phyloP scores from a whole-genome alignment of 331 rosid genomes.

The Stylosanthes scabra region DNA sequence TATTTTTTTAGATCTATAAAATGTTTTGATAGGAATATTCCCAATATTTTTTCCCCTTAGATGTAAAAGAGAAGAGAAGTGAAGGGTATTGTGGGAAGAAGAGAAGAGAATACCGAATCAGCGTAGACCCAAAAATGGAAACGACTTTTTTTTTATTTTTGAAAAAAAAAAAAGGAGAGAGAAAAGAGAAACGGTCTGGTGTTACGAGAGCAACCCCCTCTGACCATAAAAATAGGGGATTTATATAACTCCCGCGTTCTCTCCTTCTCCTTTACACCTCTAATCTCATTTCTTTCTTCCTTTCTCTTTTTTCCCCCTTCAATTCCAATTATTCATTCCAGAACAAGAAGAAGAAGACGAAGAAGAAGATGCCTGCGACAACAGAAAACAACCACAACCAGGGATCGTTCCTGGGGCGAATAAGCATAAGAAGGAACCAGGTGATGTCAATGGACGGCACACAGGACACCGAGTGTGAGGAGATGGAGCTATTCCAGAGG shows the following conservation, averaged over 20 bases:
- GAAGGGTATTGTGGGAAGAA: conserved; percentile 40
- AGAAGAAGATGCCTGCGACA: conserved; percentile 71
- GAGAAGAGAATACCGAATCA: conserved; percentile 38
- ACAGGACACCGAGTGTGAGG: conserved; percentile 82
- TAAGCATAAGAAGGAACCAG: conserved; percentile 91
- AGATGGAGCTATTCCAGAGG: conserved; percentile 85
- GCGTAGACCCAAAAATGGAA: conserved; percentile 38
- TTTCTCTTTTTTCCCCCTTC: background rate
- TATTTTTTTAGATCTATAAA: no score
- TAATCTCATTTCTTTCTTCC: background rate
- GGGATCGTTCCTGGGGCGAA: conserved; percentile 85
- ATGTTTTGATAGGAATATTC: no score
- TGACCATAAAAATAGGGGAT: conserved; percentile 44
- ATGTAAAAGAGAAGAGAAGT: background rate
- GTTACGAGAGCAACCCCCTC: conserved; percentile 16
- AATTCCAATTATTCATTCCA: background rate
- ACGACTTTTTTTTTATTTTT: no score
- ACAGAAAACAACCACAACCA: conserved; percentile 73
- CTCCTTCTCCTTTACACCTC: conserved; percentile 28
- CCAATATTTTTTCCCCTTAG: no score
- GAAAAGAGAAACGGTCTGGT: conserved; percentile 55
- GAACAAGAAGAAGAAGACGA: background rate
- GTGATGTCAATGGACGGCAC: conserved; percentile 82
- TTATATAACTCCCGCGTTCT: conserved; percentile 41
- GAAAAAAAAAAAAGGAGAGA: conserved; percentile 5